A percentile compares a stretch with the other conserved stretches of the same genome.
phyloP scores from a whole-genome alignment of 768 basidiomycete species.

The Podaxis mareebaensis region DNA sequence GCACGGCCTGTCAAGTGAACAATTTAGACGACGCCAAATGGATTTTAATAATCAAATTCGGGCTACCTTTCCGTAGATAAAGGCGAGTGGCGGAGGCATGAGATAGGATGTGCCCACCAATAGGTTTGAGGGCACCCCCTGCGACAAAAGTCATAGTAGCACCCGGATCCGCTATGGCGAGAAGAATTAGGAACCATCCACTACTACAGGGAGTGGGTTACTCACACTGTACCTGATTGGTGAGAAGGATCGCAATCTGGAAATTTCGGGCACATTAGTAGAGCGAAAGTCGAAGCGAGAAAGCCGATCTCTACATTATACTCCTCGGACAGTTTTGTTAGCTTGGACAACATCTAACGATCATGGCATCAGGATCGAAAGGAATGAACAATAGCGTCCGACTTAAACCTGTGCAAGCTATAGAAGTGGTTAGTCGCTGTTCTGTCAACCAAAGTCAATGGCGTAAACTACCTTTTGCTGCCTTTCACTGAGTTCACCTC shows the following conservation, averaged over 20 bases:
- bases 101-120: constrained; percentile 87
- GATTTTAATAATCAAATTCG: background rate
- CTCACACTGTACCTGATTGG: constrained; percentile 88
- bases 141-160: constrained; percentile 96
- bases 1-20: constrained; percentile 64
- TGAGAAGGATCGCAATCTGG: constrained; percentile 83
- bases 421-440: background rate
- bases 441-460: background rate
- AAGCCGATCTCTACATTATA: constrained; percentile 57
- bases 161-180: constrained; percentile 78
- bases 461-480: constrained; percentile 77
- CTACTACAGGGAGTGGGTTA: background rate
- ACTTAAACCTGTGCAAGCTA: constrained; percentile 74
- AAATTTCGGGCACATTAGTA: constrained; percentile 15
- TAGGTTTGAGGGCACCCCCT: constrained; percentile 88
- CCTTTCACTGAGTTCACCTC: constrained; percentile 92
- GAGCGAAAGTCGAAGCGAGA: background rate
- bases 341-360: constrained; percentile 81
- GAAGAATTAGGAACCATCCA: background rate
- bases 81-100: constrained; percentile 88
- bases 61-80: constrained; percentile 82
- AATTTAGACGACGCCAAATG: background rate
- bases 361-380: background rate
- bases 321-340: constrained; percentile 91
- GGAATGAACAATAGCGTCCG: constrained; percentile 24